Evolutionary conservation across 1,284 basidiomycete species (phyloP).

Genomic region (Puccinia horiana): DNA sequence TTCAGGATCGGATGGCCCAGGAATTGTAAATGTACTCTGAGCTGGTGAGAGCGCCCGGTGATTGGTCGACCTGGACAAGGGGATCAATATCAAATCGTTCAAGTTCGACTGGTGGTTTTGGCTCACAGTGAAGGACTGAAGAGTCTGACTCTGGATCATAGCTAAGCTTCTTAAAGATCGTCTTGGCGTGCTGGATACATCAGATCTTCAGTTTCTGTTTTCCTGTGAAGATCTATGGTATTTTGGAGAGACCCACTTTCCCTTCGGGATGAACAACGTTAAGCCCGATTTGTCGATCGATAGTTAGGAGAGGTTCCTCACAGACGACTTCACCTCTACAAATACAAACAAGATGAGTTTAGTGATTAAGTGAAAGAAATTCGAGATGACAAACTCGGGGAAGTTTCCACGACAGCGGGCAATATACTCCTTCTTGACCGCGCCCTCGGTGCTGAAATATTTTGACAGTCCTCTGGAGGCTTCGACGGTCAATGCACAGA

Average conservation of each 20-base stretch:
- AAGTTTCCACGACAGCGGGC: slow-evolving; percentile 81
- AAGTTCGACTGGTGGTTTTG: slow-evolving; percentile 58
- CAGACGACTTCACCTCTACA: slow-evolving; percentile 74
- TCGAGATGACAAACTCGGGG: slow-evolving; percentile 66
- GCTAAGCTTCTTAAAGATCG: slow-evolving; percentile 79
- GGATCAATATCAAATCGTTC: background rate
- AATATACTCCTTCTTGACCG: slow-evolving; percentile 85
- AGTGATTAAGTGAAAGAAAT: background rate
- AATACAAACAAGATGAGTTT: background rate
- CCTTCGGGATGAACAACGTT: slow-evolving; percentile 93
- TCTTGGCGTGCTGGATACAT: slow-evolving; percentile 72
- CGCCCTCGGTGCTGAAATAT: slow-evolving; percentile 73
- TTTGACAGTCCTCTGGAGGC: slow-evolving; percentile 73
- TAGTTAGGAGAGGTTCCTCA: slow-evolving; percentile 82
- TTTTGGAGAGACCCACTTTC: slow-evolving; percentile 65
- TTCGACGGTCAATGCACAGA: slow-evolving; percentile 75
- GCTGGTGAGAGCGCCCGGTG: slow-evolving; percentile 76
- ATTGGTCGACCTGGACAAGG: slow-evolving; percentile 54
- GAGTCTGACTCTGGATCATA: slow-evolving; percentile 82
- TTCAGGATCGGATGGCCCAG: slow-evolving; percentile 85
- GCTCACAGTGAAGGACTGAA: slow-evolving; percentile 82
- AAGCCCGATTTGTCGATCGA: slow-evolving; percentile 92
- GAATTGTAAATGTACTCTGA: slow-evolving; percentile 92
- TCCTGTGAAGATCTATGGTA: background rate
- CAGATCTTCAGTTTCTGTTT: background rate